Evolutionary conservation across 2,329 filamentous ascomycete genomes (phyloP).

Genomic region (Clarireedia hainanense): DNA sequence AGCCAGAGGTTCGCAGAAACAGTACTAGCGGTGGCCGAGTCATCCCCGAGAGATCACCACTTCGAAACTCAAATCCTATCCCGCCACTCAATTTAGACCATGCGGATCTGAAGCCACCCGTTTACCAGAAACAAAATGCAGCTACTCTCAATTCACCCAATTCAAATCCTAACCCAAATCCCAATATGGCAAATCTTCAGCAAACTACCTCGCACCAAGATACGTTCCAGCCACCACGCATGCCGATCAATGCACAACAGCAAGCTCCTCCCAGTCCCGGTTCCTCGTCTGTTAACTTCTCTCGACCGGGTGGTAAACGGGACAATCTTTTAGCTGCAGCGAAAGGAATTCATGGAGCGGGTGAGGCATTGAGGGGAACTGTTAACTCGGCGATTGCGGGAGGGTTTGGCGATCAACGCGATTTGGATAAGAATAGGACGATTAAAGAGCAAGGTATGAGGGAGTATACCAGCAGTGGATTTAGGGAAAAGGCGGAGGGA

Average conservation of each 20-base stretch:
- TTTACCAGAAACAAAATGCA: not conserved
- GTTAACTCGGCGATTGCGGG: slow-evolving; percentile 4
- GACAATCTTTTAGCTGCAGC: not conserved
- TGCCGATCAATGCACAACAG: not conserved
- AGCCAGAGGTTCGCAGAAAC: not conserved
- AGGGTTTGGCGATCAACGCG: slow-evolving; percentile 1
- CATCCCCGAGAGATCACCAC: slow-evolving; percentile 6
- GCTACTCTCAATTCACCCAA: not conserved
- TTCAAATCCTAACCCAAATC: not conserved
- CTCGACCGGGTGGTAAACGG: slow-evolving; percentile 1
- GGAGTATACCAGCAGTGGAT: slow-evolving; percentile 49
- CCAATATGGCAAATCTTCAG: not conserved
- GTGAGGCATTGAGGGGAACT: slow-evolving; percentile 3
- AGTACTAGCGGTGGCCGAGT: slow-evolving; percentile 6
- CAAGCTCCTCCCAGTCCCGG: not conserved
- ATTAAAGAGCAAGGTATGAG: slow-evolving; percentile 7
- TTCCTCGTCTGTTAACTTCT: not conserved
- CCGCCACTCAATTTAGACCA: slow-evolving; percentile 1
- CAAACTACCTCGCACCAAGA: not conserved
- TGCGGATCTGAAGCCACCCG: not conserved
- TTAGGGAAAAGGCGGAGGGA: slow-evolving; percentile 89
- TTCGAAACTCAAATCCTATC: slow-evolving; percentile 5
- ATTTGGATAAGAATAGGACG: not conserved
- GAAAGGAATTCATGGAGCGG: slow-evolving; percentile 6
- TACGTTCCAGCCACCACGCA: not conserved